Base-by-base conservation (phyloP, 2,329 filamentous ascomycete genomes). In the Torrubiella hemipterigena region DNA sequence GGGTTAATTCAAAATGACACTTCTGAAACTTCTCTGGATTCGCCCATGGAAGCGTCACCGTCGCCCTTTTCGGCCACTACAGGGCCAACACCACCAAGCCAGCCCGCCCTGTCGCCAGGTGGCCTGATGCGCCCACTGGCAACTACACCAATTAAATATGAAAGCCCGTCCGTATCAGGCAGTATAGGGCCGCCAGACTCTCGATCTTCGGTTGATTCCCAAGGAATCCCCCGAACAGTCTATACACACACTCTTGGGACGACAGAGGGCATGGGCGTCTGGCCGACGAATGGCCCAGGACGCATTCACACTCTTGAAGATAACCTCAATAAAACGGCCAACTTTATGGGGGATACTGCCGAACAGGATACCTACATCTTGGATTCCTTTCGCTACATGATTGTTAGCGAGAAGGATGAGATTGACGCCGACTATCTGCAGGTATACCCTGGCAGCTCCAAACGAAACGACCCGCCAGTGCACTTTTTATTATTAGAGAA, bases 351-450 rank as follows among this genome's bases (percentile, higher is more conserved):
- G 0, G 48, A 57, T 11, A 51, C 59, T 3, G 56, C 52, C 8
- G 62, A 67, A 42, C 63, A 67, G 38, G 63, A 66, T 32, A 54
- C 59, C 2, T 54, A 62, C 38, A 50, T 66, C 7, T 49, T 67
- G 5, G 56, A 59, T 22, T 61, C 60, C 9, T 65, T 67, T 32
- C 50, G 61, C 13, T 65, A 62, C 21, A 52, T 60, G 13, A 55
- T 66, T 17, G 45, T 64, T 27, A 63, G 61, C 26, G 52, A 56
- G 29, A 56, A 57, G n/a, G 51, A 54, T 13, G 56, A 58, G 17
- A 49, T 65, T 7, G 59, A 62, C 34, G 61, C 58, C 36, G 59
- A 61, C 29, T 54, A 64, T 29, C 46, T 59, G 14, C 60, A 63
- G 31, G 56, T 63, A 1, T 52, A 55, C 22, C 40, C 50, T 11